Base-by-base conservation (phyloP, 352 stramenopile genomes). In the Peronospora destructor region DNA sequence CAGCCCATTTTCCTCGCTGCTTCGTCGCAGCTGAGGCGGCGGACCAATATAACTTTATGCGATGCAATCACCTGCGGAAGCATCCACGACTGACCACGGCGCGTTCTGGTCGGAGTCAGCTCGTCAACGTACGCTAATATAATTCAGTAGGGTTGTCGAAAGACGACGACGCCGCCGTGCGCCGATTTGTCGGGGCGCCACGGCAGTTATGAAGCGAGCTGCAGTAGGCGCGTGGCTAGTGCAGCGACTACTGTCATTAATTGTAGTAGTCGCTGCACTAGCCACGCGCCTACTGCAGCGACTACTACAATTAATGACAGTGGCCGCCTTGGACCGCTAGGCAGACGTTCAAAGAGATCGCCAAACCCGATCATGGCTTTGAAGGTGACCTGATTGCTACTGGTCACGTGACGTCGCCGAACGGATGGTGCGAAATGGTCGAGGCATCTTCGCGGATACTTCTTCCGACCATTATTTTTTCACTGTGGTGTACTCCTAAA, bases 61-160 rank as follows among this genome's bases (percentile, higher is more conserved):
- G n/a, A 19, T 33, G 55, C 42, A 58, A 36, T 42, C 37, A 42
- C 44, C 35, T 36, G 38, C 36, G 37, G 45, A 64, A 62, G 54
- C 34, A 53, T 62, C 53, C 4, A 52, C 50, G 41, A 58, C 42
- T 51, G 38, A 33, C 44, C 30, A 40, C 17, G 19, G 55, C 49
- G 56, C 26, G 56, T 60, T 64, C 56, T 60, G 49, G 32, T 56
- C 56, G 37, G 29, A 37, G 49, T 50, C 46, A 43, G 30, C 19
- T 33, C n/a, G n/a, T n/a, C n/a, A n/a, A n/a, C n/a, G n/a, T n/a
- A 45, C 21, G 56, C 44, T 48, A 64, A 60, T 56, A 44, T 64
- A 64, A 56, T 54, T 60, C 50, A 64, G 50, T 28, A n/a, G 23
- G 28, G 35, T 45, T 48, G 49, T 32, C n/a, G 19, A 59, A 44